Conservation (phyloP, 306 rosid genomes). For the Rosa multiflora region DNA sequence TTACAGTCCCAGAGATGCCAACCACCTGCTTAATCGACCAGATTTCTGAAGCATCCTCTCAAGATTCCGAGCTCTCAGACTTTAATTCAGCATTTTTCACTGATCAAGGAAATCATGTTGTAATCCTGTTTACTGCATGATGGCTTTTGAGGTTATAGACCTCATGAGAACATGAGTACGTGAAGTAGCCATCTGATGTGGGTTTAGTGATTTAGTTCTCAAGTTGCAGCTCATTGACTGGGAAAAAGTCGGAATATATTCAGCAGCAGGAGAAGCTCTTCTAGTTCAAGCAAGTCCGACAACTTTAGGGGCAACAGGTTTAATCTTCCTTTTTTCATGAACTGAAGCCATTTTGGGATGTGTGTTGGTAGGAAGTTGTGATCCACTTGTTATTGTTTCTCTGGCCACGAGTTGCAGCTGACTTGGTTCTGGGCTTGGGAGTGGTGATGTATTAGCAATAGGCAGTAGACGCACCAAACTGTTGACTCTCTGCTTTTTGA, state of each 20-base stretch:
- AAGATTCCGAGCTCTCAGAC: too few relatives aligned
- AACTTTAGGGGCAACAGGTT: background rate
- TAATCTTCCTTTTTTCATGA: background rate
- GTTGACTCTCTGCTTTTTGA: slow-evolving; percentile 75
- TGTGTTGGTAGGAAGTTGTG: slow-evolving; percentile 33
- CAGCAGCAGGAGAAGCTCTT: background rate
- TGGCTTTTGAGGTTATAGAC: slow-evolving; percentile 34
- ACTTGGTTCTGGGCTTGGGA: slow-evolving; percentile 38
- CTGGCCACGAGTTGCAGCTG: slow-evolving; percentile 41
- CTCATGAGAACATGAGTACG: too few relatives aligned
- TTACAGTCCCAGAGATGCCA: too few relatives aligned
- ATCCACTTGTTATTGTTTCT: slow-evolving; percentile 21
- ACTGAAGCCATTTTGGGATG: slow-evolving; percentile 29
- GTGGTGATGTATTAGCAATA: slow-evolving; percentile 30
- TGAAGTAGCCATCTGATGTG: too few relatives aligned
- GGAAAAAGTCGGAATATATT: slow-evolving; percentile 16
- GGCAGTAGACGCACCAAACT: slow-evolving; percentile 67
- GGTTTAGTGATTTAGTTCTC: too few relatives aligned
- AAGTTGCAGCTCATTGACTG: slow-evolving; percentile 16
- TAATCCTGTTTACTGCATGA: background rate
- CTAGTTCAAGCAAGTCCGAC: slow-evolving; percentile 3
- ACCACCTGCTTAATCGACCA: too few relatives aligned
- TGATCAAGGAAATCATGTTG: too few relatives aligned
- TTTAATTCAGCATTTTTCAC: too few relatives aligned
- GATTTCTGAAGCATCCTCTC: too few relatives aligned